Base-by-base conservation (phyloP, 345 rosid genomes). In the Streptanthus diversifolius region DNA sequence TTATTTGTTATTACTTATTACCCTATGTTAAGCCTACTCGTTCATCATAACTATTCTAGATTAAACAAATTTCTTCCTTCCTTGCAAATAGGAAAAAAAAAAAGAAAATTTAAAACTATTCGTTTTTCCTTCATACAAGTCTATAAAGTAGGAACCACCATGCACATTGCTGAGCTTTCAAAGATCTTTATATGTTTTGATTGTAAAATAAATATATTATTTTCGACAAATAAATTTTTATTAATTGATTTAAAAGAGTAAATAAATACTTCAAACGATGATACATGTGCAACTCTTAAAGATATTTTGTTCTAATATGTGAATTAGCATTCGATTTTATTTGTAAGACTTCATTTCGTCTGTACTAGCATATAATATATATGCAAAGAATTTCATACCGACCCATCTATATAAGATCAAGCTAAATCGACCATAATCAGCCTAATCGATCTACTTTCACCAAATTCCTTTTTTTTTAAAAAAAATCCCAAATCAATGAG, bases 401-500 rank as follows among this genome's bases (percentile, higher is more conserved):
- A 29, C 60, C 22, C 37, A 21, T 14, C 44, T 9, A 48, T 17
- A 3, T 6, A 49, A 36, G 32, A 41, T 12, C 11, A 64, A 64
- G 65, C 71, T 64, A 64, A 54, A 15, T 55, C 57, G 58, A 56
- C 77, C 71, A 66, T 47, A 57, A 40, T 57, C 72, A 5, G 67
- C 78, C 78, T 66, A 74, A 57, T 66, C 51, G 17, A 66, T 12
- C 78, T 66, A 58, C 52, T 37, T 57, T 27, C 43, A 37, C 72
- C 72, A 73, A 47, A 73, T 22, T 55, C 52, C 1, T 14, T n/a
- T n/a, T n/a, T n/a, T n/a, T n/a, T n/a, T n/a, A 58, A 8, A 8
- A 36, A 24, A 0, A 1, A 2, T 36, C 19, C 45, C 29, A 33
- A 45, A 49, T 56, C 14, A 45, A 7, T 48, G 36, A 35, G 71